These are phyloP conservation scores for Colletotrichum sp. DNA, from an alignment of 2,329 filamentous ascomycete genomes.

Conservation along the genomic window DNA sequence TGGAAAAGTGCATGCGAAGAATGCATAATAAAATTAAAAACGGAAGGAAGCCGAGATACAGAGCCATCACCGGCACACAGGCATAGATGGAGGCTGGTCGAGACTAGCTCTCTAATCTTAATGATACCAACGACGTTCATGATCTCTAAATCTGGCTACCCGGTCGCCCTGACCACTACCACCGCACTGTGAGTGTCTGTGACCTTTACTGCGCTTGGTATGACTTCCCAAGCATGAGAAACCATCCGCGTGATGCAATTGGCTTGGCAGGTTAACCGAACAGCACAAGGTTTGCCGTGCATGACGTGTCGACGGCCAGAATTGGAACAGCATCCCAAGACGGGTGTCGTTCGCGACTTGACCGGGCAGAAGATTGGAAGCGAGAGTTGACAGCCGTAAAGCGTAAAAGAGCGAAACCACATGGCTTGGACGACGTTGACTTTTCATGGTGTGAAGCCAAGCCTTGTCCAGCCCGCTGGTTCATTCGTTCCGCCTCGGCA, in stretches of 20 bases:
- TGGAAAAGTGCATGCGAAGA: not conserved
- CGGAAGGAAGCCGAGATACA: not conserved
- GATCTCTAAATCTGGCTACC: not conserved
- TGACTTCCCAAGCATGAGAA: not conserved
- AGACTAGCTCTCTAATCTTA: not conserved
- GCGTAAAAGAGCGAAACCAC: not conserved
- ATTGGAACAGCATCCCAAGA: not conserved
- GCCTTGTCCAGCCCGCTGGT: not conserved
- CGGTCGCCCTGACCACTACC: not conserved
- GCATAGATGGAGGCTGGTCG: not conserved
- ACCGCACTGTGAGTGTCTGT: not conserved
- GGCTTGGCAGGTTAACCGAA: not conserved
- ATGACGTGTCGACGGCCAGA: not conserved
- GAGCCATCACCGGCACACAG: not conserved
- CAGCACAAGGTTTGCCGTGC: not conserved
- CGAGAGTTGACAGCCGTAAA: not conserved
- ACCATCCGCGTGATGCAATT: not conserved
- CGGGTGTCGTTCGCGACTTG: not conserved
- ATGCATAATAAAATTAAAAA: not conserved
- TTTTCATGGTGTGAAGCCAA: not conserved
- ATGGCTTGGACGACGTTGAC: not conserved
- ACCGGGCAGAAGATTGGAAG: not conserved
- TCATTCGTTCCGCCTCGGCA: not conserved
- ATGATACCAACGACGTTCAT: constrained; percentile 14
- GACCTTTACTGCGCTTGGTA: not conserved